Evolutionary conservation across 495 filamentous ascomycete genomes (phyloP), one percentile per base, ranked within the genome.

Genomic region (Xylaria bambusicola): DNA sequence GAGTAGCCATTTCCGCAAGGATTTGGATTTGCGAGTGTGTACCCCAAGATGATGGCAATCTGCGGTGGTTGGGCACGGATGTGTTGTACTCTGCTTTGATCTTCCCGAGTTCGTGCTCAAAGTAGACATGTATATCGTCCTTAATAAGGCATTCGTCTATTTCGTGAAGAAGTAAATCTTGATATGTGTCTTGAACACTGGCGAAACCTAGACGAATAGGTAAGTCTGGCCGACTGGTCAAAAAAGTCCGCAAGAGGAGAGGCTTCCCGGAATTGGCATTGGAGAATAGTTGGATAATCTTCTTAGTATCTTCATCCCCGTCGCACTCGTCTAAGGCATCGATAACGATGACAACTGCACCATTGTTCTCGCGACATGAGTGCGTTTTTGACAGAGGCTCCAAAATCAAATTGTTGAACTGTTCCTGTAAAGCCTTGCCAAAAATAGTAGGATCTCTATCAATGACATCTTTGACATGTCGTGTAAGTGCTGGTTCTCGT

Each of bases 391-490:
- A 50, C 6, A 82, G 62, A 10, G 77, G 78, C 24, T 75, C 35
- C 45, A 80, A 58, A 61, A 84, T 63, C 15, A 86, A 74, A 63
- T 79, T 66, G 5, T 79, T 64, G 61, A 80, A 84, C 64, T 85
- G 82, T 1, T 78, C 65, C 18, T 51, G 55, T n/a, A 80, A 60
- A 10, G 71, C 66, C 64, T 82, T 79, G 82, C 8, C 7, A 15
- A n/a, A n/a, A n/a, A 33, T 33, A 33, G 10, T 33, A 33, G 29
- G 29, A 10, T 10, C 29, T 5, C 10, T 10, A 10, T 33, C 29
- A 10, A 33, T 33, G 10, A 10, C 10, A 33, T 33, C 29, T 5
- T 42, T 41, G 15, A 66, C 15, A 81, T n/a, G 10, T 9, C 4
- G 13, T 71, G 73, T 12, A 70, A 52, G n/a, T 33, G 52, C 6